These are phyloP conservation scores for Liriodendron chinense DNA, from an alignment of 164 flowering plant genomes.

Conservation along the genomic window DNA sequence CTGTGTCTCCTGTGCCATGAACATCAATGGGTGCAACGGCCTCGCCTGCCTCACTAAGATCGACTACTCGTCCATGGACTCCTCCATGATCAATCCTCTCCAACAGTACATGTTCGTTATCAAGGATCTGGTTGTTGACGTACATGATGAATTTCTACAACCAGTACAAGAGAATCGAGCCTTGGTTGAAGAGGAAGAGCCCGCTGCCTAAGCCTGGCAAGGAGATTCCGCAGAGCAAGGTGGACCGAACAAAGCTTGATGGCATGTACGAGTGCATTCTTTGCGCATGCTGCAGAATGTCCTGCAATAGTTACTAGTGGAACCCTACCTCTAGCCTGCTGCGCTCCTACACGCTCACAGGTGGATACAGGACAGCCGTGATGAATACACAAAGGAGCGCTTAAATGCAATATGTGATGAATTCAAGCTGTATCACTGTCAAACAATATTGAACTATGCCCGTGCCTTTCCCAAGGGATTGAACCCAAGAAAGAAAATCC, in stretches of 20 bases:
- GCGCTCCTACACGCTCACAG: constrained; percentile 96
- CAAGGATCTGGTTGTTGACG: constrained; percentile 96
- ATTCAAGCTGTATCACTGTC: constrained; percentile 95
- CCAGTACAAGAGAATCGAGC: constrained; percentile 98
- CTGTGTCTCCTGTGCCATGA: constrained; percentile 99
- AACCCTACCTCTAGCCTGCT: constrained; percentile 98
- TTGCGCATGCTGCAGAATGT: constrained; percentile 94
- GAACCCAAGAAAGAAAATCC: constrained; percentile 91
- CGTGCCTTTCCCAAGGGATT: constrained; percentile 97
- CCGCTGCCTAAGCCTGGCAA: constrained; percentile 49
- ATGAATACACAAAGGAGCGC: constrained; percentile 73
- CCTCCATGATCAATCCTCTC: constrained; percentile 71
- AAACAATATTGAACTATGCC: constrained; percentile 94
- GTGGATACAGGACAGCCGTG: constrained; percentile 97
- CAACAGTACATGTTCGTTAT: constrained; percentile 99
- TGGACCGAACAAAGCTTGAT: constrained; percentile 84
- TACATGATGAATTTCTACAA: constrained; percentile 96
- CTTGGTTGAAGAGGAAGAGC: constrained; percentile 95
- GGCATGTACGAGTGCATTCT: constrained; percentile 99
- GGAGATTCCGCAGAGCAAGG: constrained; percentile 85
- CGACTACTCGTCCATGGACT: constrained; percentile 17
- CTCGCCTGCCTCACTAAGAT: constrained; percentile 93
- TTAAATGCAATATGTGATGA: constrained; percentile 78
- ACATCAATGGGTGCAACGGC: constrained; percentile 92
- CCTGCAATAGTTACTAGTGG: constrained; percentile 99